Conservation (phyloP, 495 filamentous ascomycete species). For the Rostrohypoxylon terebratum region DNA sequence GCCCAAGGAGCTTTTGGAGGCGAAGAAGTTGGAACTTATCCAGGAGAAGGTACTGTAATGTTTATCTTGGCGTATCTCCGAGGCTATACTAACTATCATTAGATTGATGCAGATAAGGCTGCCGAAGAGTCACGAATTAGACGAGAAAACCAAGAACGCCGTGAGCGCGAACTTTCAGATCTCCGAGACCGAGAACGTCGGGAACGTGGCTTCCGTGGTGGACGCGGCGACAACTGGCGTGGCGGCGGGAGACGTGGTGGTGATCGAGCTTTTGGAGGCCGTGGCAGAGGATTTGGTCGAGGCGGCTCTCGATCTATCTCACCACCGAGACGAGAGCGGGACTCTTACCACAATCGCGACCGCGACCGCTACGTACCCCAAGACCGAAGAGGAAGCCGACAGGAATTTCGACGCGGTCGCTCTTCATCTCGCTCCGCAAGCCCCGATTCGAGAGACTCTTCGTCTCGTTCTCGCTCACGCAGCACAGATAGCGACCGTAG, state of each 20-base stretch:
- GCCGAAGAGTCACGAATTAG: conserved; percentile 75
- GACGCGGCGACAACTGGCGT: conserved; percentile 61
- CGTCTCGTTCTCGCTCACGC: conserved; percentile 53
- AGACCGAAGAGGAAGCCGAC: conserved; percentile 55
- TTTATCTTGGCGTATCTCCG: conserved; percentile 1
- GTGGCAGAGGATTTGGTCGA: conserved; percentile 59
- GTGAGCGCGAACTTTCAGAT: conserved; percentile 70
- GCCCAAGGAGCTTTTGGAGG: conserved; percentile 92
- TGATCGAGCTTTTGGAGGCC: conserved; percentile 59
- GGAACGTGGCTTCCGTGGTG: conserved; percentile 74
- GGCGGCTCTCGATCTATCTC: conserved; percentile 68
- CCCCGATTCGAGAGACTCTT: conserved; percentile 36
- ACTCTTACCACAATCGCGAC: conserved; percentile 59
- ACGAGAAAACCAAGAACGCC: conserved; percentile 69
- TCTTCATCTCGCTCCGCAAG: conserved; percentile 47
- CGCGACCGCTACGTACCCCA: conserved; percentile 59
- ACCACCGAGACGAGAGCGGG: conserved; percentile 64
- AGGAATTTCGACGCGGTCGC: conserved; percentile 48
- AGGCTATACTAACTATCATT: conserved; percentile 30
- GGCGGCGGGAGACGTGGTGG: conserved; percentile 58
- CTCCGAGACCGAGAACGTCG: conserved; percentile 79
- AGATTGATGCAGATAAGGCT: conserved; percentile 87
- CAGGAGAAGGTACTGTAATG: conserved; percentile 82
- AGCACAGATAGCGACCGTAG: conserved; percentile 47
- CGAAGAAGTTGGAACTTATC: conserved; percentile 93